Evolutionary conservation across 2,329 filamentous ascomycete genomes (phyloP).

Genomic region (Ascochyta fabae): DNA sequence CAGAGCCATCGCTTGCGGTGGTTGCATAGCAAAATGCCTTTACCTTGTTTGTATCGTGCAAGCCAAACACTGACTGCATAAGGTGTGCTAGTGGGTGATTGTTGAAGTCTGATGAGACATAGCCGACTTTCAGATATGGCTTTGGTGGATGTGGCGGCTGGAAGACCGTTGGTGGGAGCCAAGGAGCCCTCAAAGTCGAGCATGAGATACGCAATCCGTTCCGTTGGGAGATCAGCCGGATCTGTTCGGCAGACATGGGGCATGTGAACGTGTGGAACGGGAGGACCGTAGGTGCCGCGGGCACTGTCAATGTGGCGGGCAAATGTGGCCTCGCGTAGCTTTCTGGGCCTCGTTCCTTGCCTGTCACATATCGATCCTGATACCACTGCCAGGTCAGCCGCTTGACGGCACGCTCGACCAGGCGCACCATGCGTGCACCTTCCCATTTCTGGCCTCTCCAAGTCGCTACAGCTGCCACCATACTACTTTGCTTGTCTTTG

Average conservation of each 20-base stretch:
- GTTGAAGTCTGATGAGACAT: constrained; percentile 98
- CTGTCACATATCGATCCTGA: constrained; percentile 73
- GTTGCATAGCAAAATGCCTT: constrained; percentile 96
- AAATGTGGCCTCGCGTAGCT: constrained; percentile 76
- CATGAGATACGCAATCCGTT: constrained; percentile 93
- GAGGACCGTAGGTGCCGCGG: constrained; percentile 89
- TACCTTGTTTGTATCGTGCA: constrained; percentile 76
- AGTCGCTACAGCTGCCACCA: constrained; percentile 47
- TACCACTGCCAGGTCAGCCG: constrained; percentile 86
- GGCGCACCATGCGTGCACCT: constrained; percentile 80
- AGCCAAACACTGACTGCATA: constrained; percentile 98
- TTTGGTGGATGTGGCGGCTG: constrained; percentile 82
- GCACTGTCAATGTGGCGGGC: constrained; percentile 75
- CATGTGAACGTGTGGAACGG: constrained; percentile 99
- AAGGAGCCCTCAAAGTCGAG: constrained; percentile 83
- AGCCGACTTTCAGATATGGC: constrained; percentile 88
- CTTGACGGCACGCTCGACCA: constrained; percentile 84
- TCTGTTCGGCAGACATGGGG: constrained; percentile 87
- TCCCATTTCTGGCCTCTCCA: constrained; percentile 84
- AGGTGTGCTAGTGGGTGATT: constrained; percentile 96
- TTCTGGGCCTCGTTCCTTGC: constrained; percentile 61
- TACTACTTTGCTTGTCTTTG: constrained; percentile 45
- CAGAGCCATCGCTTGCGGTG: constrained; percentile 85
- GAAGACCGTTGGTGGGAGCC: constrained; percentile 82
- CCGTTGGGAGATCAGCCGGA: constrained; percentile 91